A percentile compares a stretch with the other conserved stretches of the same genome.
Evolutionary conservation across 495 filamentous ascomycete species (phyloP).

Genomic region (Penicillium lagena): DNA sequence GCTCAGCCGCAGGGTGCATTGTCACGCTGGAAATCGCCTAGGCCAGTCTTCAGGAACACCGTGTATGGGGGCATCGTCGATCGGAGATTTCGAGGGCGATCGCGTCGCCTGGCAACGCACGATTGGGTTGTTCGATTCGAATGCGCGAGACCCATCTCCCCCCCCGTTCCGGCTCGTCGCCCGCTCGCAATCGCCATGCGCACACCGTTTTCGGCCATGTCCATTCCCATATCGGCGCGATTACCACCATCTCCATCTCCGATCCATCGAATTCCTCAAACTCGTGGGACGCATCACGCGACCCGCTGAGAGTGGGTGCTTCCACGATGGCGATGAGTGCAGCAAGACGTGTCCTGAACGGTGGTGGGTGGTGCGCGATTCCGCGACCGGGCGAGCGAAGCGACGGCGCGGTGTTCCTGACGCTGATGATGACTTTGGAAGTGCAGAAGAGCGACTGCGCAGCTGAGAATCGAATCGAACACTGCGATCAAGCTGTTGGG

Average conservation of each 20-base stretch:
- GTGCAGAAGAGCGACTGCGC: too few species aligned
- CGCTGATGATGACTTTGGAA: too few species aligned
- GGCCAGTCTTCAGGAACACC: slow-evolving; percentile 4
- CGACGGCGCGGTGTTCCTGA: too few species aligned
- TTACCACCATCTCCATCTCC: slow-evolving; percentile 17
- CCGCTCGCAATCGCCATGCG: slow-evolving; percentile 5
- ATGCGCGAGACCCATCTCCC: background rate
- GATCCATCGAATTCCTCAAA: background rate
- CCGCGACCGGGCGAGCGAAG: background rate
- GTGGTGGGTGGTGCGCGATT: too few species aligned
- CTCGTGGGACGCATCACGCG: background rate
- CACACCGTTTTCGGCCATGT: slow-evolving; percentile 22
- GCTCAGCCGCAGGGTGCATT: slow-evolving; percentile 1
- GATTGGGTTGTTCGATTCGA: background rate
- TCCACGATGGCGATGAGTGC: background rate
- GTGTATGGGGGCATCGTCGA: background rate
- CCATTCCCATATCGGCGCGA: slow-evolving; percentile 2
- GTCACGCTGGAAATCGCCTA: slow-evolving; percentile 7
- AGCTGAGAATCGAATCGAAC: too few species aligned
- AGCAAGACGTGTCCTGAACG: too few species aligned
- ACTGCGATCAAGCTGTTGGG: background rate
- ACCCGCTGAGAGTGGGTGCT: background rate
- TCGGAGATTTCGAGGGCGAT: background rate
- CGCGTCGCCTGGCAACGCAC: background rate
- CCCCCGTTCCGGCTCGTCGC: background rate